Evolutionary conservation across 306 rosid species (phyloP).

Genomic region (Clitoria ternatea): DNA sequence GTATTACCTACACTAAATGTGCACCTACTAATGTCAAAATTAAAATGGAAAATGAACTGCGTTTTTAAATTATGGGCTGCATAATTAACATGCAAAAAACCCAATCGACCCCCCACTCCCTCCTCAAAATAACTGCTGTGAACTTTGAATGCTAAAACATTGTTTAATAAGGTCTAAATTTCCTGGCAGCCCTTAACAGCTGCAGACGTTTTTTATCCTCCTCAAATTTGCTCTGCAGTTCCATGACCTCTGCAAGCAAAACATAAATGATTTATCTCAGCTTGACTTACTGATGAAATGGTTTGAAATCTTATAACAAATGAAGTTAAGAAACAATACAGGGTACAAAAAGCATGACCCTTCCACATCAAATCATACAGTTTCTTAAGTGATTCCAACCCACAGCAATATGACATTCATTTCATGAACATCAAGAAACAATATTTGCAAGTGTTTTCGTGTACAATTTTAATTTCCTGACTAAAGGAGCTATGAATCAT

Average conservation of each 20-base stretch:
- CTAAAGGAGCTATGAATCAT: not conserved
- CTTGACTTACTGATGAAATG: not conserved
- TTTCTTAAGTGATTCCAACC: not conserved
- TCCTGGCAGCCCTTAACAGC: constrained; percentile 79
- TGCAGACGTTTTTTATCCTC: constrained; percentile 79
- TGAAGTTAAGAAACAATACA: not conserved
- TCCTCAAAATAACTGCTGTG: not conserved
- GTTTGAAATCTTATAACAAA: not conserved
- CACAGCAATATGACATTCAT: not conserved
- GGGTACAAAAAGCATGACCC: not conserved
- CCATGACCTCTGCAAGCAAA: constrained; percentile 69
- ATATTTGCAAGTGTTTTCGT: not conserved
- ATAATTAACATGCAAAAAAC: not conserved
- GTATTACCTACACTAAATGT: not conserved
- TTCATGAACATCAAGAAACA: not conserved
- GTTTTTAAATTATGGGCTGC: not conserved
- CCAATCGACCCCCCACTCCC: not conserved
- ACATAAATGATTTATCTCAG: constrained; percentile 19
- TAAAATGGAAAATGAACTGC: not conserved
- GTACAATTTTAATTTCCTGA: not conserved
- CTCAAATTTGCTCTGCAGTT: constrained; percentile 80
- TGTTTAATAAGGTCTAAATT: constrained; percentile 76
- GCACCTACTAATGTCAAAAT: not conserved
- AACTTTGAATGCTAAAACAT: not conserved
- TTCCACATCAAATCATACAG: not conserved